phyloP scores from a whole-genome alignment of 2,329 filamentous ascomycete species.

The Sporothrix protearum region DNA sequence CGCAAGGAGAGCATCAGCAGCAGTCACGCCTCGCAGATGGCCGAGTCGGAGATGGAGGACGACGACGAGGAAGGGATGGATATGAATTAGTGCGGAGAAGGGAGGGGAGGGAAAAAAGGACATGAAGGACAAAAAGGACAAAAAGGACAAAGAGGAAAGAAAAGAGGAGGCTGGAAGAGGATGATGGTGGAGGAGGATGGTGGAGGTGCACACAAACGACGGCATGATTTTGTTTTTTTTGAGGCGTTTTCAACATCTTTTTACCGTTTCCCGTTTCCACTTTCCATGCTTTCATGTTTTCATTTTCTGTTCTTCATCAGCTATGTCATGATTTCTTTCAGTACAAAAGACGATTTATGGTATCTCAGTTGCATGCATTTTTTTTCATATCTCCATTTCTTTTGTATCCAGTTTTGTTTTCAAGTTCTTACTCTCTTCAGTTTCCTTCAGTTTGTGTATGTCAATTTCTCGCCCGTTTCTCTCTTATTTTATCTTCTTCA shows the following conservation, averaged over 20 bases:
- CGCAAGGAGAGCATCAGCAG: conserved; percentile 61
- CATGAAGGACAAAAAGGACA: too few species aligned
- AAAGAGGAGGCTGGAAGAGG: background rate
- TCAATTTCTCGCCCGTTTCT: too few species aligned
- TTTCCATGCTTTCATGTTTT: background rate
- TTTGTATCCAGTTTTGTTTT: background rate
- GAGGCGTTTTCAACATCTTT: background rate
- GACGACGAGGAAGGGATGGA: conserved; percentile 32
- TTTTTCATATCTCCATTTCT: background rate
- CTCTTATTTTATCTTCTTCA: background rate
- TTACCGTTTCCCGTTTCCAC: background rate
- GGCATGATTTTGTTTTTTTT: background rate
- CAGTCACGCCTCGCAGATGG: conserved; percentile 55
- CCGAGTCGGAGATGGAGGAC: conserved; percentile 50
- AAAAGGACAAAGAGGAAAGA: background rate
- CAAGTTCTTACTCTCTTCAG: background rate
- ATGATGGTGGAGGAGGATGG: background rate
- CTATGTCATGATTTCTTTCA: background rate
- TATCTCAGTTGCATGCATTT: background rate
- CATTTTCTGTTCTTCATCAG: background rate
- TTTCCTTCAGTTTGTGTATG: too few species aligned
- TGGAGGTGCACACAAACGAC: conserved; percentile 13
- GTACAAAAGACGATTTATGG: background rate
- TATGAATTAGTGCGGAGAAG: conserved; percentile 27
- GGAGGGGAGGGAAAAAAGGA: background rate